A percentile compares a stretch with the other conserved stretches of the same genome.
These are phyloP conservation scores for Mesotaenium endlicherianum DNA, from an alignment of 139 green algal genomes.

Conservation along the genomic window DNA sequence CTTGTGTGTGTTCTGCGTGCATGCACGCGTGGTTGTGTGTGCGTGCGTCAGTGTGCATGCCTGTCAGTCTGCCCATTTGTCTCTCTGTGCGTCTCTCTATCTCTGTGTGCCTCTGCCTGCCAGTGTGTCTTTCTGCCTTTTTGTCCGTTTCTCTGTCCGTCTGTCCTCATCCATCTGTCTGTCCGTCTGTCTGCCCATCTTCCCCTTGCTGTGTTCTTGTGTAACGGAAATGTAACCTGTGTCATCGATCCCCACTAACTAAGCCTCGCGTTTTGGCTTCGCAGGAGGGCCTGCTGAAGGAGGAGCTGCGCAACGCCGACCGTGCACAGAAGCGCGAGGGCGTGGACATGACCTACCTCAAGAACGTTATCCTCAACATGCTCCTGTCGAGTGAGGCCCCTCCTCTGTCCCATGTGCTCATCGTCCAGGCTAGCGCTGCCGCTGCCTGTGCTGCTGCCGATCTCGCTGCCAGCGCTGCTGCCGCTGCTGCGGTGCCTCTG, in stretches of 20 bases:
- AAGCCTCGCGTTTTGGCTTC: too few species aligned
- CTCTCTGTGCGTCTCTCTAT: too few species aligned
- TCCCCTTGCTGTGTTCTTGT: background rate
- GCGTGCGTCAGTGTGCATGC: too few species aligned
- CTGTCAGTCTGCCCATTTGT: too few species aligned
- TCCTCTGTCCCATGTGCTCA: too few species aligned
- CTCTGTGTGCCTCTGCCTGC: too few species aligned
- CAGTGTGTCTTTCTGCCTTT: background rate
- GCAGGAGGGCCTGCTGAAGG: conserved; percentile 46
- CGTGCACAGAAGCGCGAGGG: conserved; percentile 42
- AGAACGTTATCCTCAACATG: conserved; percentile 58
- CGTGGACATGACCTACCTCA: conserved; percentile 60
- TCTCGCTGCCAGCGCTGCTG: background rate
- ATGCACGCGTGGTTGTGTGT: too few species aligned
- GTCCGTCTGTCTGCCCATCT: background rate
- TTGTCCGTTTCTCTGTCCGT: background rate
- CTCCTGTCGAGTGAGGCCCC: too few species aligned
- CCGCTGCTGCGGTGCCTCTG: background rate
- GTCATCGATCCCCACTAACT: too few species aligned
- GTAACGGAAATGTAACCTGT: too few species aligned
- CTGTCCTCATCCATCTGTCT: background rate
- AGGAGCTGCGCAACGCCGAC: conserved; percentile 46
- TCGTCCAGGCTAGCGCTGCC: too few species aligned
- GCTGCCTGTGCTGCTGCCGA: background rate
- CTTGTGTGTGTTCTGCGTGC: too few species aligned